Evolutionary conservation across 306 rosid species (phyloP).

Genomic region (Vigna angularis): DNA sequence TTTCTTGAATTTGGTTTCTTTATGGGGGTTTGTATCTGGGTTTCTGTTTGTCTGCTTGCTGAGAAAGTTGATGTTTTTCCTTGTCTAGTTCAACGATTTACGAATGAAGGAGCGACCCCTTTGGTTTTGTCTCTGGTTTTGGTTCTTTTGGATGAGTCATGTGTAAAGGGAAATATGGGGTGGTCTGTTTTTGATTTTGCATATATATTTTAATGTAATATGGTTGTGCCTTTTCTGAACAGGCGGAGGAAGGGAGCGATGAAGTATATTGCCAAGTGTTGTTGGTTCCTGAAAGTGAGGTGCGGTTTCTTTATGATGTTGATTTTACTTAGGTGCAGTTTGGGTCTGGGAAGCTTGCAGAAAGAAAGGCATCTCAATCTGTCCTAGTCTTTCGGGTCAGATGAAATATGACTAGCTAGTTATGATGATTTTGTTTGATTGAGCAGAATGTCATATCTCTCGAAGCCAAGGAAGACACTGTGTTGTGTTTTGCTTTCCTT

Average conservation of each 20-base stretch:
- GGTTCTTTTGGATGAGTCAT: slow-evolving; percentile 7
- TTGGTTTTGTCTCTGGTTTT: not conserved
- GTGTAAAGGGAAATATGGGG: slow-evolving; percentile 1
- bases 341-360: slow-evolving; percentile 41
- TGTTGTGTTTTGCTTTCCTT: not conserved
- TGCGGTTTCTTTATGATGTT: slow-evolving; percentile 45
- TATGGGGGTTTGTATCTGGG: slow-evolving; percentile 39
- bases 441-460: slow-evolving; percentile 22
- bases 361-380: slow-evolving; percentile 8
- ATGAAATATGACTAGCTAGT: slow-evolving; percentile 10
- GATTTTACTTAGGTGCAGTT: slow-evolving; percentile 10
- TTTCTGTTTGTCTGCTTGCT: slow-evolving; percentile 31
- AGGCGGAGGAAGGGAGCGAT: slow-evolving; percentile 97
- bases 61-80: slow-evolving; percentile 21
- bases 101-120: not conserved
- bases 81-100: slow-evolving; percentile 6
- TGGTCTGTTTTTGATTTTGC: slow-evolving; percentile 28
- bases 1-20: slow-evolving; percentile 31
- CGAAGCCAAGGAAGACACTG: not conserved
- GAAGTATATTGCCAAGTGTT: slow-evolving; percentile 91
- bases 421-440: slow-evolving; percentile 23
- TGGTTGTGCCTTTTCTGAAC: slow-evolving; percentile 43
- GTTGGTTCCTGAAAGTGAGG: slow-evolving; percentile 92
- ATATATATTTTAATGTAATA: slow-evolving; percentile 4
- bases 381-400: not conserved